Conservation (phyloP, 2,329 filamentous ascomycete genomes). For the Albophoma yamanashiensis region DNA sequence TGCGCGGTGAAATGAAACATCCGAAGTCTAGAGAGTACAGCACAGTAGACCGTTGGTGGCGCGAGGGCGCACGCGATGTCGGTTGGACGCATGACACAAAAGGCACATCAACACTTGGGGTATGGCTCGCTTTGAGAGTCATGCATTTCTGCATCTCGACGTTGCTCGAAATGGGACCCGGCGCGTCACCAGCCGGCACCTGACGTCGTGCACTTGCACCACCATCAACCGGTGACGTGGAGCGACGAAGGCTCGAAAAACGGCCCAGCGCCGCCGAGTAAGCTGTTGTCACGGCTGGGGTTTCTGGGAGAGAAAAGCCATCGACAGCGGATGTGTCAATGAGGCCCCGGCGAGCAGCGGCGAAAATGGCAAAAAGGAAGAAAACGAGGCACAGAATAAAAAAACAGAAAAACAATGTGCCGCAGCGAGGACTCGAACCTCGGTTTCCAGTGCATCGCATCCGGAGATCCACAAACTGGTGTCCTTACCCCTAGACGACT, state of each 20-base stretch:
- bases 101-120: not conserved
- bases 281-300: not conserved
- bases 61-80: not conserved
- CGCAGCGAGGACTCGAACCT: not conserved
- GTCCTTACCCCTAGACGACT: not conserved
- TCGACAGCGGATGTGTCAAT: too few species aligned
- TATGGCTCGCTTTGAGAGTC: not conserved
- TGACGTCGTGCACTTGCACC: not conserved
- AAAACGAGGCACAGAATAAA: not conserved
- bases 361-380: not conserved
- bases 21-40: too few species aligned
- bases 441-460: not conserved
- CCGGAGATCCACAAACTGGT: not conserved
- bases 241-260: not conserved
- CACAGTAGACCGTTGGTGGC: too few species aligned
- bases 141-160: not conserved
- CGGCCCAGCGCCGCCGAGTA: not conserved
- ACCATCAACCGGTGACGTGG: not conserved
- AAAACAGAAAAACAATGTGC: not conserved
- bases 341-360: too few species aligned
- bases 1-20: too few species aligned
- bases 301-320: not conserved
- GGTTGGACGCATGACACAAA: not conserved
- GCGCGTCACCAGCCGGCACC: not conserved
- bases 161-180: too few species aligned